Evolutionary conservation across 2,329 filamentous ascomycete species (phyloP), one percentile per base, ranked within the genome.

Genomic region (Coleophoma crateriformis): DNA sequence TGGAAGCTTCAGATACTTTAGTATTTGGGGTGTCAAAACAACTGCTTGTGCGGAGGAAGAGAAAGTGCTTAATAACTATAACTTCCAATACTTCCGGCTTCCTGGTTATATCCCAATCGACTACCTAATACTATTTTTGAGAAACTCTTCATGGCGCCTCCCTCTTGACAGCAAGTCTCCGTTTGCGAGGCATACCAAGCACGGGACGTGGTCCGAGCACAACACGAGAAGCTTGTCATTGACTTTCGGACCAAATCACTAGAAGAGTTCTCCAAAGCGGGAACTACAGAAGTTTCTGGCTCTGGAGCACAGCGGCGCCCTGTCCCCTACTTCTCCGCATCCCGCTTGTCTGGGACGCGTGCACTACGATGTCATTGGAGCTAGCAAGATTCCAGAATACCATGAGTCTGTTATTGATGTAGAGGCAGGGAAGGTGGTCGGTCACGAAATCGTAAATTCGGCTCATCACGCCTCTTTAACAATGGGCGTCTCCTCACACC

Each of bases 181-280:
- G 51, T 71, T 40, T 63, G 70, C 19, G 76, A 79, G 59, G 71
- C 71, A n/a, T 62, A 71, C 71, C 48, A 81, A 75, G 76, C 81
- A 74, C 3, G 69, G 64, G 35, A 72, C 69, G 62, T 73, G 15
- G 61, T 78, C 46, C 58, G 13, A 33, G 43, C 34, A n/a, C 45
- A 44, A 45, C 47, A 54, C n/a, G 45, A 45, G n/a, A 45, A 43
- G n/a, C 51, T 50, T n/a, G 75, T 74, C 6, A 70, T 84, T 40
- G 75, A 81, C 46, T 85, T 82, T 71, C 83, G 84, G 61, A 69
- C 72, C 20, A 70, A 85, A n/a, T 83, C 73, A 12, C 67, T 82
- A 8, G 67, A 73, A 35, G 77, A 82, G 58, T 77, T 77, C 78
- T 3, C 64, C 71, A 4, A 82, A 82, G 66, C 60, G 63, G 7